phyloP scores from a whole-genome alignment of 768 basidiomycete genomes.

The Leccinum truebloodii region DNA sequence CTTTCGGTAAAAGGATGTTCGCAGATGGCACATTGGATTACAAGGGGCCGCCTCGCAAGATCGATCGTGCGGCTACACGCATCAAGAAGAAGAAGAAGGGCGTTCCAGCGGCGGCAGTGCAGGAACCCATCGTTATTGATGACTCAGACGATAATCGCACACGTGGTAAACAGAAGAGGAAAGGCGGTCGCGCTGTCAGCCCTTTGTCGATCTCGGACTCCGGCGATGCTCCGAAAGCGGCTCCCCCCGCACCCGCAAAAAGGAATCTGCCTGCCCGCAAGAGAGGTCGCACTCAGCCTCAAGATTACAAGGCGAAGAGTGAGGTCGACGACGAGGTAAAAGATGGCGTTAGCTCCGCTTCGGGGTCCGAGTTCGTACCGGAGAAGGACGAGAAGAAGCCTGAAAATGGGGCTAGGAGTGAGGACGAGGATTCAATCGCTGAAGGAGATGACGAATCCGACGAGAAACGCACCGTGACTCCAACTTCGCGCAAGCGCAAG shows the following conservation, averaged over 20 bases:
- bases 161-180: not conserved
- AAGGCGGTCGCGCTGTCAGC: not conserved
- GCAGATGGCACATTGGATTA: not conserved
- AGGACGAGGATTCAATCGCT: not conserved
- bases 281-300: not conserved
- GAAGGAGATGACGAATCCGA: not conserved
- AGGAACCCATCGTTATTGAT: not conserved
- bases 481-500: not conserved
- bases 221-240: not conserved
- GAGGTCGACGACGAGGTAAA: not conserved
- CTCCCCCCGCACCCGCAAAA: not conserved
- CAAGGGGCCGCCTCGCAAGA: not conserved
- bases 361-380: not conserved
- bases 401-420: not conserved
- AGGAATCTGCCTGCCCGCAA: not conserved
- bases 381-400: not conserved
- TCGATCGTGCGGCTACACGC: not conserved
- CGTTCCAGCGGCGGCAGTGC: not conserved
- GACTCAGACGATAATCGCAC: not conserved
- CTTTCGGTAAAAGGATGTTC: not conserved
- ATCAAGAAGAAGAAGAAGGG: not conserved
- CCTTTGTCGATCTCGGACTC: not conserved
- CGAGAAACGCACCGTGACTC: not conserved
- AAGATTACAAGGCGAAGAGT: not conserved
- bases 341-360: not conserved